Percentiles rank a stretch among this genome's conserved stretches.
These are phyloP conservation scores for Calonectria fujianensis DNA, from an alignment of 2,329 filamentous ascomycete species.

Conservation along the genomic window DNA sequence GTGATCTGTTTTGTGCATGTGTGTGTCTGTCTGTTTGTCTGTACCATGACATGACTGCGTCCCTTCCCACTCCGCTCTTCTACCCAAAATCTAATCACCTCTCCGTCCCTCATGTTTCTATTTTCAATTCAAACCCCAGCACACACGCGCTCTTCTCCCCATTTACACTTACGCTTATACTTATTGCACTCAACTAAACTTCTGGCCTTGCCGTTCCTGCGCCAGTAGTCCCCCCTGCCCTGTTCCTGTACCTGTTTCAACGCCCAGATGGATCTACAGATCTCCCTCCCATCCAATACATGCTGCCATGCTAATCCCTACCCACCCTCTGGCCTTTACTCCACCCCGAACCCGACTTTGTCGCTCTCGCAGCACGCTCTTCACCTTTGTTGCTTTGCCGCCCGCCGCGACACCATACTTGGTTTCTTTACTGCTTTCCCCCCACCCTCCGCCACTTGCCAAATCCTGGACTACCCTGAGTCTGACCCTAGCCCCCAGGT, in stretches of 20 bases:
- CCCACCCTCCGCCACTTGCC: neutral
- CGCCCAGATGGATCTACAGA: conserved; percentile 35
- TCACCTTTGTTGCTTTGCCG: conserved; percentile 34
- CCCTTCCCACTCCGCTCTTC: neutral
- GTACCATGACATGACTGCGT: conserved; percentile 3
- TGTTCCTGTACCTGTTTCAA: conserved; percentile 29
- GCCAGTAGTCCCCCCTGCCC: conserved; percentile 15
- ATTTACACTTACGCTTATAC: neutral
- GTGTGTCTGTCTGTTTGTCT: neutral
- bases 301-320: neutral
- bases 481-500: neutral
- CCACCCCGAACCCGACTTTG: conserved; percentile 15
- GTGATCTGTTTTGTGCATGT: conserved; percentile 19
- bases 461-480: conserved; percentile 1
- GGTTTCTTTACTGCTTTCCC: neutral
- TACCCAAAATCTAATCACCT: neutral
- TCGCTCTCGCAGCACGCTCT: neutral
- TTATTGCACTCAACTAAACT: conserved; percentile 1
- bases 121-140: conserved; percentile 9
- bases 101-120: neutral
- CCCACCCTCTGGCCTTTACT: neutral
- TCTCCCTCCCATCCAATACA: conserved; percentile 20
- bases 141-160: neutral
- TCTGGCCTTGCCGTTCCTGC: conserved; percentile 4
- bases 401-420: conserved; percentile 24